Base-by-base conservation (phyloP, 1,284 basidiomycete genomes). In the Gomphus bonarii region DNA sequence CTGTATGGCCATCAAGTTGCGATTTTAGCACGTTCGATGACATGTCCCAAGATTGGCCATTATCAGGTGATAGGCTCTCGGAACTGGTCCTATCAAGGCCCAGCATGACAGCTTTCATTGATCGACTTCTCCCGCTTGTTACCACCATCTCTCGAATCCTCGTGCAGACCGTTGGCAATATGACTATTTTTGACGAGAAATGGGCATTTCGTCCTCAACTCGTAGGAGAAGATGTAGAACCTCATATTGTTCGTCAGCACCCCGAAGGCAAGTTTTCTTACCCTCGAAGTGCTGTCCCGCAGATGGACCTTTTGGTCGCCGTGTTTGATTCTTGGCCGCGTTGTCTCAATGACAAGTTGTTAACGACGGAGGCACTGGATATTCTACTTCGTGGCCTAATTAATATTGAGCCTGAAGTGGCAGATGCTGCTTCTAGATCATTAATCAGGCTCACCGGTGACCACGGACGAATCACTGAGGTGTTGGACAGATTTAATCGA, bases 281-380 rank as follows among this genome's bases (percentile, higher is more conserved):
- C 66, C 81, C 87, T 20, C 72, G 74, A 12, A 74, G 78, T 49
- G 75, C 82, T 18, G 72, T 76, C 42, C 76, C 89, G 0, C 81
- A 85, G 56, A 81, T 97, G 64, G 81, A 77, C 57, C 75, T 95
- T 33, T 75, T 97, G 2, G 82, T 85, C 59, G 81, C 85, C 0
- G 84, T 89, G 65, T 88, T 95, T 67, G 85, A 90, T 59, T 79
- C 88, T 3, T 90, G 94, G 83, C 95, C 94, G 0, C 81, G 91
- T 8, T 87, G 84, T 61, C 74, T 95, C 31, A 80, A 85, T 68
- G 61, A 72, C 0, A 74, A 76, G 54, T 71, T 81, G 54, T 69
- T 76, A 55, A 69, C 87, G 55, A 70, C 76, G 5, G 85, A 86
- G 50, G 80, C 85, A 0, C 77, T 94, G 53, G 85, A 91, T 61